Conservation (phyloP, 441 rosid species). For the Isatis lusitanica region DNA sequence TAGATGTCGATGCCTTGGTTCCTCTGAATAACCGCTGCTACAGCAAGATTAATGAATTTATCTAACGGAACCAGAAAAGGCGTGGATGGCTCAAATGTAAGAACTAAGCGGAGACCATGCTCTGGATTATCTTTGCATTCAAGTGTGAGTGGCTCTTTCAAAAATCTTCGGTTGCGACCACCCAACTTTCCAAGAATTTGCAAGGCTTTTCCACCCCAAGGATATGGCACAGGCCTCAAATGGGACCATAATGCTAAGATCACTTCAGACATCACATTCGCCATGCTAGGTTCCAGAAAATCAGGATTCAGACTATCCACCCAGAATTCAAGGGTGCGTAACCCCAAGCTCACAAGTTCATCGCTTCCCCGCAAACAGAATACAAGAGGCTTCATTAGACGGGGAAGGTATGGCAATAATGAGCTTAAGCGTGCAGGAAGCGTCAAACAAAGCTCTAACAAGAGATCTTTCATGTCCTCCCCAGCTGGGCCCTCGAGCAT, state of each 20-base stretch:
- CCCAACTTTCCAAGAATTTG: conserved; percentile 99
- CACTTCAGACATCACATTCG: conserved; percentile 97
- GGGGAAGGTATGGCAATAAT: conserved; percentile 88
- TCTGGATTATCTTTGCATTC: conserved; percentile 99
- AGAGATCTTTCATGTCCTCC: conserved; percentile 91
- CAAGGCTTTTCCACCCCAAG: conserved; percentile 93
- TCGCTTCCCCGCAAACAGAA: conserved; percentile 85
- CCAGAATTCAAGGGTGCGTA: conserved; percentile 99
- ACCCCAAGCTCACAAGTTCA: conserved; percentile 88
- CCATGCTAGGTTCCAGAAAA: conserved; percentile 98
- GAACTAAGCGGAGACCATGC: conserved; percentile 97
- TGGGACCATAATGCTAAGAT: conserved; percentile 98
- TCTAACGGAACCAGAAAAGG: conserved; percentile 97
- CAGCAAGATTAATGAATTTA: conserved; percentile 96
- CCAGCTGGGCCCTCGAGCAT: conserved; percentile 99
- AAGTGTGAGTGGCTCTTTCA: conserved; percentile 95
- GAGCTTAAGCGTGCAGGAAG: conserved; percentile 99
- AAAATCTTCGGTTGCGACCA: conserved; percentile 95
- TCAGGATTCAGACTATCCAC: conserved; percentile 99
- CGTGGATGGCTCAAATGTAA: conserved; percentile 95
- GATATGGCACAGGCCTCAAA: conserved; percentile 91
- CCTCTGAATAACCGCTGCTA: conserved; percentile 79
- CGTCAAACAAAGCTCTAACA: conserved; percentile 91
- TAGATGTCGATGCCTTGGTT: conserved; percentile 71
- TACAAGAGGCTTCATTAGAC: conserved; percentile 97